These are phyloP conservation scores for Fraxinus baroniana DNA, from an alignment of 305 asterid species.

Conservation along the genomic window DNA sequence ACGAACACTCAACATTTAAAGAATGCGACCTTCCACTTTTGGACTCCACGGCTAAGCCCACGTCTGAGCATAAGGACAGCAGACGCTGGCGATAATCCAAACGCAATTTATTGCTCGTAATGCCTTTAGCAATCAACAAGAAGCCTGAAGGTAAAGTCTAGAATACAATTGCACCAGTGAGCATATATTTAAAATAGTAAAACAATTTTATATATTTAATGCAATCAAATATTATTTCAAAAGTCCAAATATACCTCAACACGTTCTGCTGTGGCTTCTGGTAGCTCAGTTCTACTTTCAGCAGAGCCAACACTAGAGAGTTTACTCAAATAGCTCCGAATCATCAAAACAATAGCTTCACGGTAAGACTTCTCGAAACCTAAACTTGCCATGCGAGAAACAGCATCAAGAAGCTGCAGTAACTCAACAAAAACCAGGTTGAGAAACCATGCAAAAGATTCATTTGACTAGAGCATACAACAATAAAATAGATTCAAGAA, in stretches of 20 bases:
- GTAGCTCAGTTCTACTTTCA: slow-evolving; percentile 71
- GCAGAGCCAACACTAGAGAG: slow-evolving; percentile 83
- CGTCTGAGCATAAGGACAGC: slow-evolving; percentile 97
- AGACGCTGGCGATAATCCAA: slow-evolving; percentile 90
- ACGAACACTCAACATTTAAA: slow-evolving; percentile 25
- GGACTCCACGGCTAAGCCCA: slow-evolving; percentile 97
- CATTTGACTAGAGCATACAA: slow-evolving; percentile 18
- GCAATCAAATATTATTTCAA: slow-evolving; percentile 14
- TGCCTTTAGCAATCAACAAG: slow-evolving; percentile 77
- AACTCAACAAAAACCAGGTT: slow-evolving; percentile 58
- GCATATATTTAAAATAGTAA: slow-evolving; percentile 43
- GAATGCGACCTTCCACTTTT: slow-evolving; percentile 78
- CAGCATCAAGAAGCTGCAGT: slow-evolving; percentile 99
- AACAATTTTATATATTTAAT: slow-evolving; percentile 14
- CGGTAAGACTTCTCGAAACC: slow-evolving; percentile 98
- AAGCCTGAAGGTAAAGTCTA: slow-evolving; percentile 99
- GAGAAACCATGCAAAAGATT: slow-evolving; percentile 38
- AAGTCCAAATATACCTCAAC: slow-evolving; percentile 64
- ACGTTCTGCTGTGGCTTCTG: slow-evolving; percentile 93
- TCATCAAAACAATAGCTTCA: slow-evolving; percentile 92
- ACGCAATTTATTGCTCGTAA: slow-evolving; percentile 71
- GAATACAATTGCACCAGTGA: slow-evolving; percentile 81
- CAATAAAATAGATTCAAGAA: slow-evolving; percentile 20
- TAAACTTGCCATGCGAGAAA: slow-evolving; percentile 98
- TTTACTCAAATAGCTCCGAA: slow-evolving; percentile 84